These are phyloP conservation scores for Allium fistulosum DNA, from an alignment of 106 monocot species.

Conservation along the genomic window DNA sequence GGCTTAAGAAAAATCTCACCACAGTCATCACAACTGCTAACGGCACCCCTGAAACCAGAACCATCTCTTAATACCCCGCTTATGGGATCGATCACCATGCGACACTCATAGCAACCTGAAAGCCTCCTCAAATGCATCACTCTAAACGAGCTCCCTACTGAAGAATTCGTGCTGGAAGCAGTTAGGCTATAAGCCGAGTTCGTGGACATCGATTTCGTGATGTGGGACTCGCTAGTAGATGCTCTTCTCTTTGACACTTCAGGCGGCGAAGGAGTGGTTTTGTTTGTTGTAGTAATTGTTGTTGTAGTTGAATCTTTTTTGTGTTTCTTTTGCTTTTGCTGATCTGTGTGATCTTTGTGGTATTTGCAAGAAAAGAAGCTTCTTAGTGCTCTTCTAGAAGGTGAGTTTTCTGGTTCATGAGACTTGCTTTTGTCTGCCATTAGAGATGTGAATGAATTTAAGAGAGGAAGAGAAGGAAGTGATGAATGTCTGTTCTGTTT, in stretches of 20 bases:
- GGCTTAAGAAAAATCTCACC: slow-evolving; percentile 64
- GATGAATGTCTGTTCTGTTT: too few relatives aligned
- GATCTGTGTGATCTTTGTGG: slow-evolving; percentile 2
- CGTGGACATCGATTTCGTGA: neutral
- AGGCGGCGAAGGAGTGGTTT: neutral
- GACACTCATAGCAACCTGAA: slow-evolving; percentile 86
- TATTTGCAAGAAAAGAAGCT: slow-evolving; percentile 39
- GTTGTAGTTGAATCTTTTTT: slow-evolving; percentile 18
- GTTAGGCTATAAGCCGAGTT: neutral
- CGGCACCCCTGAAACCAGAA: slow-evolving; percentile 24
- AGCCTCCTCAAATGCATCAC: slow-evolving; percentile 62
- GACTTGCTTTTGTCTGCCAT: slow-evolving; percentile 7
- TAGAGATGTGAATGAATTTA: neutral
- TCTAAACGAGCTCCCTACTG: slow-evolving; percentile 57
- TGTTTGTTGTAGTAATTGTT: slow-evolving; percentile 6
- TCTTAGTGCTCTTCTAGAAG: slow-evolving; percentile 30
- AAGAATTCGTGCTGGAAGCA: slow-evolving; percentile 28
- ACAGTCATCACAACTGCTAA: slow-evolving; percentile 49
- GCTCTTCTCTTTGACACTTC: slow-evolving; percentile 17
- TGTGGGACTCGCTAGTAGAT: slow-evolving; percentile 1
- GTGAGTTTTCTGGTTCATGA: slow-evolving; percentile 14
- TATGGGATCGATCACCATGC: slow-evolving; percentile 42
- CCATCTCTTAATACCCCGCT: slow-evolving; percentile 24
- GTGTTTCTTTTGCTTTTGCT: neutral
- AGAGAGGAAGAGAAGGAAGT: neutral